Evolutionary conservation across 805 yeast species (phyloP).

Genomic region (Sungouiozyma intestinalis): DNA sequence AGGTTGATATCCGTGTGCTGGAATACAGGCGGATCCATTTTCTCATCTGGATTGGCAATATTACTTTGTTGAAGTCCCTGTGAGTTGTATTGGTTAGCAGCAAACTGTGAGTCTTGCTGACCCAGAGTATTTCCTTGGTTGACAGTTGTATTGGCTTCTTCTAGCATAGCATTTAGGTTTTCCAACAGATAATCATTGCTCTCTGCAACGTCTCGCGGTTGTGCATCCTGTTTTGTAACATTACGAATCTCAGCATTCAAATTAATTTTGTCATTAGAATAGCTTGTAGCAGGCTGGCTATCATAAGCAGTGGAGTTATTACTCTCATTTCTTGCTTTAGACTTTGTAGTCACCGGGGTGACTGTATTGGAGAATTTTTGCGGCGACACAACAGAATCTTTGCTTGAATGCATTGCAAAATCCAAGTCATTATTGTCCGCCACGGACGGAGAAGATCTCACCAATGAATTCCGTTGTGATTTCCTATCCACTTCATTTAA

Average conservation of each 20-base stretch:
- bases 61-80: no score
- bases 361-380: neutral
- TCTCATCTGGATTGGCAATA: neutral
- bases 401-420: neutral
- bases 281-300: neutral
- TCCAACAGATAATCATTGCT: conserved; percentile 11
- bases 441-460: neutral
- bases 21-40: neutral
- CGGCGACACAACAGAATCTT: neutral
- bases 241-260: neutral
- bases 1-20: neutral
- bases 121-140: neutral
- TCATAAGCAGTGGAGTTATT: neutral
- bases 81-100: no score
- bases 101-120: neutral
- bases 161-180: conserved; percentile 21
- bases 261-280: neutral
- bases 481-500: neutral
- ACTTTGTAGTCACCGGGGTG: neutral
- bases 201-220: neutral
- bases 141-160: conserved; percentile 3
- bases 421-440: neutral
- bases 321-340: neutral
- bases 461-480: neutral
- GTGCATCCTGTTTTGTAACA: neutral